These are phyloP conservation scores for Sporothrix phasma DNA, from an alignment of 2,329 filamentous ascomycete genomes.

Conservation along the genomic window DNA sequence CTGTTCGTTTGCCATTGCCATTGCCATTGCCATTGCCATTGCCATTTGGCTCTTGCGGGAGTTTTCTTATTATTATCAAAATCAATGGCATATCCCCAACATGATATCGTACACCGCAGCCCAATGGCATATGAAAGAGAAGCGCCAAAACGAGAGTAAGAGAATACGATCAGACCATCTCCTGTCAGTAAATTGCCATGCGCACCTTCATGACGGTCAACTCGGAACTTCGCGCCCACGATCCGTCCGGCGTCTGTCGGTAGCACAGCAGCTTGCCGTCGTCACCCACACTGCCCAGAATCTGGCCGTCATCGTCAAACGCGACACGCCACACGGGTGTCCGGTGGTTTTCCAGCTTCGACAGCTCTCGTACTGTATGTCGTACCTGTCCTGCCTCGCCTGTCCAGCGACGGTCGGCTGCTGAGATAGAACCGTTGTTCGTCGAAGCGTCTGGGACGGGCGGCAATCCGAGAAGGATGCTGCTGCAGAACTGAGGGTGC, in stretches of 20 bases:
- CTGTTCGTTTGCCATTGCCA: too few relatives aligned
- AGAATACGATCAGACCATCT: background rate
- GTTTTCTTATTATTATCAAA: background rate
- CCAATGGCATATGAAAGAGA: too few relatives aligned
- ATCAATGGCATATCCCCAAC: background rate
- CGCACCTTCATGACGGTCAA: constrained; percentile 47
- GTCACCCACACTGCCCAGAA: constrained; percentile 66
- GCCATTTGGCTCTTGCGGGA: background rate
- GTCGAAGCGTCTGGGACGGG: constrained; percentile 28
- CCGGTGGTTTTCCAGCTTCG: constrained; percentile 55
- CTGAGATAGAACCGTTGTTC: background rate
- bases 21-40: background rate
- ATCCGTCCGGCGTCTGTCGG: constrained; percentile 46
- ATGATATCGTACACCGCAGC: background rate
- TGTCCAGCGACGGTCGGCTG: constrained; percentile 41
- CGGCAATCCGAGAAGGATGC: constrained; percentile 10
- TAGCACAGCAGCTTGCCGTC: constrained; percentile 58
- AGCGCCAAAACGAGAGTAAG: background rate
- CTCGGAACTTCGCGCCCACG: constrained; percentile 52
- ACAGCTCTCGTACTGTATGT: constrained; percentile 54
- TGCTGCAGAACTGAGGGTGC: constrained; percentile 9
- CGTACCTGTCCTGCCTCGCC: constrained; percentile 55
- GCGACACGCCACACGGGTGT: constrained; percentile 67
- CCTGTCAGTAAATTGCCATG: constrained; percentile 31
- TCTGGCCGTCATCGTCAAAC: constrained; percentile 60